phyloP scores from a whole-genome alignment of 2,329 filamentous ascomycete species.

The Xylaria sp. region DNA sequence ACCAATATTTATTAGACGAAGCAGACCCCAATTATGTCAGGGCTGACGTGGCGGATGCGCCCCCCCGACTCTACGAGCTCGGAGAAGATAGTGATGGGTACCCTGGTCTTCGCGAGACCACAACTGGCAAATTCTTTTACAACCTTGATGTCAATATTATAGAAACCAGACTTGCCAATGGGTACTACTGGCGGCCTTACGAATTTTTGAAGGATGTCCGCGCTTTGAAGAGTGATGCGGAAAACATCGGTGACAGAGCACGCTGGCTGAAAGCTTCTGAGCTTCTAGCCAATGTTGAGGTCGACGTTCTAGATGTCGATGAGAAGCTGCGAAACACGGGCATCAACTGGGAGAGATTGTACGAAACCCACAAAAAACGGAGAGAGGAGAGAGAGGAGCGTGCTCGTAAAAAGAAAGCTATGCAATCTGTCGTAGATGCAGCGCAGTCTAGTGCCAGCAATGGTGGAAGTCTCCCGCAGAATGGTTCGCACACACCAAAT shows the following conservation, averaged over 20 bases:
- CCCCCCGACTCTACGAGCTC: conserved; percentile 80
- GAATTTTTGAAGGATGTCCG: conserved; percentile 92
- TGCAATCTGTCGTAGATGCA: conserved; percentile 65
- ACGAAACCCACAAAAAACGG: conserved; percentile 76
- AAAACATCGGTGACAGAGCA: conserved; percentile 83
- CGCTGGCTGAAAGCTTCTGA: conserved; percentile 89
- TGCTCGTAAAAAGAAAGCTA: conserved; percentile 69
- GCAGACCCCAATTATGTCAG: conserved; percentile 77
- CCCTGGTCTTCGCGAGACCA: conserved; percentile 78
- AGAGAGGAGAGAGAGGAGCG: conserved; percentile 69
- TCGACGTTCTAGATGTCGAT: conserved; percentile 85
- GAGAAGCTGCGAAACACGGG: conserved; percentile 66
- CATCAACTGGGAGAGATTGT: conserved; percentile 84
- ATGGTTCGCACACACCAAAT: conserved; percentile 63
- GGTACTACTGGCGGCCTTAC: conserved; percentile 90
- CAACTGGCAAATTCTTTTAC: conserved; percentile 88
- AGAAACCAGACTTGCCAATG: conserved; percentile 95
- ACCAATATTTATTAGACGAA: conserved; percentile 87
- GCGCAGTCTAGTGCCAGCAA: conserved; percentile 63
- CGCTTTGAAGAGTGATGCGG: conserved; percentile 84
- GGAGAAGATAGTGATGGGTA: conserved; percentile 82
- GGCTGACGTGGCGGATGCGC: conserved; percentile 66
- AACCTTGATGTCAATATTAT: conserved; percentile 94
- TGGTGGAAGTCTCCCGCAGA: conserved; percentile 58
- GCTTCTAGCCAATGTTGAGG: conserved; percentile 90